phyloP scores from a whole-genome alignment of 106 monocot genomes.

The Dendrobium huoshanense region DNA sequence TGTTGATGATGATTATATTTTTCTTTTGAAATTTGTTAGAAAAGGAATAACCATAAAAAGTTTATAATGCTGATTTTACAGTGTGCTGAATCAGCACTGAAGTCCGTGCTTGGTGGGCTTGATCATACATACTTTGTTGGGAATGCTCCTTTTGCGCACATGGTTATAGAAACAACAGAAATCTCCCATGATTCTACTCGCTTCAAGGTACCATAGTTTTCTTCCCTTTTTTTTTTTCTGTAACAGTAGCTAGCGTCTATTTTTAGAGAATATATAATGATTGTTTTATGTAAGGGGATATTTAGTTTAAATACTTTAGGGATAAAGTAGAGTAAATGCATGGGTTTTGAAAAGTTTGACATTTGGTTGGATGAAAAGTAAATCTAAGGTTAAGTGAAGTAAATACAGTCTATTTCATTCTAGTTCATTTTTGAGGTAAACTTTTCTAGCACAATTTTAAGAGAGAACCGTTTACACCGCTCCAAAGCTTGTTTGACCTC shows the following conservation, averaged over 20 bases:
- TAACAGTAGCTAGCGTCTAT: not conserved
- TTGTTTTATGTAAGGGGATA: not conserved
- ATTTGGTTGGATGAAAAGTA: too few species aligned
- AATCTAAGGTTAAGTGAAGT: too few species aligned
- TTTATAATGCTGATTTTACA: conserved; percentile 12
- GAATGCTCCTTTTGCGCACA: conserved; percentile 89
- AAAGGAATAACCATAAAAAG: not conserved
- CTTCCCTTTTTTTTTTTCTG: not conserved
- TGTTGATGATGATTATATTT: not conserved
- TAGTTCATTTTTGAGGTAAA: too few species aligned
- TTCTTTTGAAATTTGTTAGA: not conserved
- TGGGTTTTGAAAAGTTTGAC: too few species aligned
- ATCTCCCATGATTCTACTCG: conserved; percentile 19
- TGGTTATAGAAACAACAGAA: conserved; percentile 32
- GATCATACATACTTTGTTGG: conserved; percentile 86
- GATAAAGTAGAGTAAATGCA: too few species aligned
- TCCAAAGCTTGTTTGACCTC: too few species aligned
- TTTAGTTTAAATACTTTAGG: too few species aligned
- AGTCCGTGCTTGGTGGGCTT: conserved; percentile 78
- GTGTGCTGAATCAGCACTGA: conserved; percentile 91
- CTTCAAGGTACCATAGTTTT: conserved; percentile 50
- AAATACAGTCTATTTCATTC: too few species aligned
- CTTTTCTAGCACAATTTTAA: too few species aligned
- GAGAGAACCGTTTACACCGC: too few species aligned
- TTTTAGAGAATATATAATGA: not conserved